These are phyloP conservation scores for Hypericum androsaemum DNA, from an alignment of 345 rosid genomes.

Conservation along the genomic window DNA sequence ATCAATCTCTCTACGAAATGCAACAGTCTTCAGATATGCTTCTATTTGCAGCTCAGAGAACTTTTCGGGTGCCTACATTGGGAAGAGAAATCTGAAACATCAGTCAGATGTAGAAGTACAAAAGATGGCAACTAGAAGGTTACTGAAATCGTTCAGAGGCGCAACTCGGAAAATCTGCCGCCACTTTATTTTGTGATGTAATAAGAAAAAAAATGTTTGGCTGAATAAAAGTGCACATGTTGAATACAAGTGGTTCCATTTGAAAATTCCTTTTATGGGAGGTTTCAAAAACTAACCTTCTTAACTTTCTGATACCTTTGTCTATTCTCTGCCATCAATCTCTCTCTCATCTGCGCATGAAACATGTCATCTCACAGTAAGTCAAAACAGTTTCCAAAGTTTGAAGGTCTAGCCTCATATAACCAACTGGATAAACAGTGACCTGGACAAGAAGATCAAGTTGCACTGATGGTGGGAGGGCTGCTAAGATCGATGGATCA, in stretches of 20 bases:
- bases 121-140: conserved; percentile 3
- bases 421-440: not conserved
- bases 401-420: too few species aligned
- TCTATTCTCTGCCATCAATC: conserved; percentile 90
- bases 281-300: conserved; percentile 46
- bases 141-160: not conserved
- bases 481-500: conserved; percentile 78
- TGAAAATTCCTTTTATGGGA: not conserved
- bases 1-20: conserved; percentile 90
- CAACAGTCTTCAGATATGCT: conserved; percentile 87
- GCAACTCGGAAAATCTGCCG: too few species aligned
- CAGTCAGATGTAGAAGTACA: conserved; percentile 6
- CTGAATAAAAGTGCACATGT: too few species aligned
- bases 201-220: too few species aligned
- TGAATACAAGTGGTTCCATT: not conserved
- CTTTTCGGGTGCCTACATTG: conserved; percentile 65
- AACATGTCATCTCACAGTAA: conserved; percentile 10
- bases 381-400: conserved; percentile 1
- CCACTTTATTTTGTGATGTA: too few species aligned
- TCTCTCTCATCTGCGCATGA: conserved; percentile 74
- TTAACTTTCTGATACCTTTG: conserved; percentile 91
- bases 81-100: conserved; percentile 9
- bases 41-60: conserved; percentile 91
- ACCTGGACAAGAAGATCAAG: conserved; percentile 91
- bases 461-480: conserved; percentile 88